Evolutionary conservation across 208 protist species (phyloP).

Genomic region (Acanthamoeba sp.): DNA sequence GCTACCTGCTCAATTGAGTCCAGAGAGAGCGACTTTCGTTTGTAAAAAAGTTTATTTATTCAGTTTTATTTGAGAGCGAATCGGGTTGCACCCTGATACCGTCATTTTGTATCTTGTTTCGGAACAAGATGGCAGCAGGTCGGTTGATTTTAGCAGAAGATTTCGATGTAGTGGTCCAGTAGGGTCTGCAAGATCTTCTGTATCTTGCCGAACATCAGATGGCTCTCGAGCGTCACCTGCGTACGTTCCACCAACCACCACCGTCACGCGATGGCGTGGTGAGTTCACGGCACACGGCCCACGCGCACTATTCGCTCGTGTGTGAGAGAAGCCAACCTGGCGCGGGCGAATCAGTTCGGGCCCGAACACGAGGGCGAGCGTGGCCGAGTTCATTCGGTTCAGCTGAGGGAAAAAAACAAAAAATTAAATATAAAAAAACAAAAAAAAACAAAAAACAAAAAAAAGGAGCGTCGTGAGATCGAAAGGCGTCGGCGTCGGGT

Average conservation of each 20-base stretch:
- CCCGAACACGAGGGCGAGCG: slow-evolving; percentile 54
- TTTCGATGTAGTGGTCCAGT: slow-evolving; percentile 49
- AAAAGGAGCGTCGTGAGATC: no score
- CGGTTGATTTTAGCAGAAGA: slow-evolving; percentile 52
- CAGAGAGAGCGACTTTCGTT: no score
- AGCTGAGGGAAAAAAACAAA: not conserved
- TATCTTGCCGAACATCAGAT: slow-evolving; percentile 71
- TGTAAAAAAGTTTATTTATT: no score
- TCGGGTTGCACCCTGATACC: no score
- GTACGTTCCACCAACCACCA: not conserved
- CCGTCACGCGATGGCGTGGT: not conserved
- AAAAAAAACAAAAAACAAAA: no score
- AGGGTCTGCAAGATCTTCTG: slow-evolving; percentile 64
- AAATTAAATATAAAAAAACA: no score
- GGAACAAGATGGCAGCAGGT: no score
- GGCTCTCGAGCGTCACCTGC: slow-evolving; percentile 61
- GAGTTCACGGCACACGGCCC: not conserved
- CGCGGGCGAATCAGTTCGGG: slow-evolving; percentile 40
- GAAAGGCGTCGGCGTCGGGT: no score
- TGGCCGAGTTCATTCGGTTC: slow-evolving; percentile 53
- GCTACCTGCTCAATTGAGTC: slow-evolving; percentile 1
- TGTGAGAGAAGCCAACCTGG: not conserved
- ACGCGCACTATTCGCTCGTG: not conserved
- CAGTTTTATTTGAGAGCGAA: no score
- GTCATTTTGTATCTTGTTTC: no score